Base-by-base conservation (phyloP, 2,329 filamentous ascomycete genomes). In the Fusarium palustre region DNA sequence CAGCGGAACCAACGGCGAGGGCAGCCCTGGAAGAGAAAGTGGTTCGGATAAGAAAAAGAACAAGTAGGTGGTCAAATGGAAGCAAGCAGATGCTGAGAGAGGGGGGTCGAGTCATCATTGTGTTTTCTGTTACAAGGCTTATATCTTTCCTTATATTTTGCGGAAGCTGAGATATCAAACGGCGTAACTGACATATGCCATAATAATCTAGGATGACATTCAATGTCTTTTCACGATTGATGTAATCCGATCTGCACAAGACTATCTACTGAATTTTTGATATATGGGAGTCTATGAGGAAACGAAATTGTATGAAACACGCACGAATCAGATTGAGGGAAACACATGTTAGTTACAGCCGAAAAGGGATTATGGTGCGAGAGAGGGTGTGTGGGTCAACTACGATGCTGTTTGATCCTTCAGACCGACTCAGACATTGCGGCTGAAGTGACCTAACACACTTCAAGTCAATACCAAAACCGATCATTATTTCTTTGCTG, bases 21-120 rank as follows among this genome's bases (percentile, higher is more conserved):
- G 59, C 33, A 42, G 47, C 18, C 42, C 55, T n/a, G 59, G 48
- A n/a, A 65, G 52, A 34, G 49, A 59, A 10, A 68, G 43, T 28
- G 63, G 28, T 38, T 60, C 28, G n/a, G 71, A 68, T 20, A 75
- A 65, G 49, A 76, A 66, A 61, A 66, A 48, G 50, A 64, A 55
- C 13, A 64, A 57, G 52, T 61, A 70, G 55, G 47, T 36, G n/a
- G 33, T n/a, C 5, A 33, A 52, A n/a, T 33, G 38, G 16, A 46
- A 22, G n/a, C 7, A 39, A 28, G 52, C 15, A 24, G 18, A 10
- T 34, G 20, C 7, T n/a, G 34, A 22, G 18, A 25, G 22, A 41
- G 43, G 39, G 33, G 28, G 11, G 36, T 33, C 33, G 28, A 28
- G 36, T 39, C 31, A 39, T 38, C 39, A 39, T 38, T 36, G 31